phyloP scores from a whole-genome alignment of 495 filamentous ascomycete species.

The Cercophora sp. region DNA sequence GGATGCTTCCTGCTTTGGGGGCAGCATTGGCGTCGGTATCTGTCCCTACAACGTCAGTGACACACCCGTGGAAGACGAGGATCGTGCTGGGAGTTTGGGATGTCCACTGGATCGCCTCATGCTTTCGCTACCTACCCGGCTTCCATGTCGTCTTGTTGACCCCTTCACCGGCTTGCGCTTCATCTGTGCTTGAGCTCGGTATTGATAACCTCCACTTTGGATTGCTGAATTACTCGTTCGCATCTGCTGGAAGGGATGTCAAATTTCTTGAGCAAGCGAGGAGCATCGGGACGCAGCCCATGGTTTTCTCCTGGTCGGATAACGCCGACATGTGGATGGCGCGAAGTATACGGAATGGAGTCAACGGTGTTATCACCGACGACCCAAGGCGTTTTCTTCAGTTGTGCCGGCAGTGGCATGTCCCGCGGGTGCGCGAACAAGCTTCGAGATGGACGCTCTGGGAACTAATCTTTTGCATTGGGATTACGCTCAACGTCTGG shows the following conservation, averaged over 20 bases:
- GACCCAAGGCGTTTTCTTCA: constrained; percentile 46
- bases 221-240: constrained; percentile 63
- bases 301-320: constrained; percentile 73
- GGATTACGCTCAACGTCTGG: no score
- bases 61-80: constrained; percentile 62
- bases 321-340: constrained; percentile 71
- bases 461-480: no score
- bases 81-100: constrained; percentile 79
- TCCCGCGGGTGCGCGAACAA: no score
- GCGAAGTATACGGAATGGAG: constrained; percentile 53
- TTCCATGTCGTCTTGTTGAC: constrained; percentile 58
- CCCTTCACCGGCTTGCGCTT: no score
- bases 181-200: no score
- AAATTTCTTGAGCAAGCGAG: no score
- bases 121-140: constrained; percentile 64
- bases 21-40: constrained; percentile 58
- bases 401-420: no score
- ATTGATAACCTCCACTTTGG: constrained; percentile 71
- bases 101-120: constrained; percentile 65
- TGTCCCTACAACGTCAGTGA: constrained; percentile 44
- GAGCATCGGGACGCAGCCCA: no score
- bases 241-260: no score
- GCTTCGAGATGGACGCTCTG: no score
- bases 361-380: constrained; percentile 57
- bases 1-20: constrained; percentile 63